Conservation (phyloP, 2,329 filamentous ascomycete species). For the Macrophomina pseudophaseolina region DNA sequence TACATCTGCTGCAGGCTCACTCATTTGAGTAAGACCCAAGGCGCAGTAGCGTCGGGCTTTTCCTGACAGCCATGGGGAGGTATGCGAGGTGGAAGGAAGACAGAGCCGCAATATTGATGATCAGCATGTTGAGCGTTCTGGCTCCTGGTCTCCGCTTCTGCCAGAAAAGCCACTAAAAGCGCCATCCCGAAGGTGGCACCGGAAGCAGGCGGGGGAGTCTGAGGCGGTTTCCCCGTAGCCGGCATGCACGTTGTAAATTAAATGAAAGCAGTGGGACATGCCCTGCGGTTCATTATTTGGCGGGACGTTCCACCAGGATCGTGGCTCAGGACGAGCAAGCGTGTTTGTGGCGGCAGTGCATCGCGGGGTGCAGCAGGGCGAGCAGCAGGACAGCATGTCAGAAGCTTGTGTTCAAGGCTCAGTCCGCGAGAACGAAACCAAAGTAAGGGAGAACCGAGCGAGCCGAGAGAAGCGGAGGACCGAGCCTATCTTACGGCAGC, state of each 20-base stretch:
- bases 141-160: not conserved
- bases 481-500: constrained; percentile 8
- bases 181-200: constrained; percentile 3
- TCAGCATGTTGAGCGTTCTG: not conserved
- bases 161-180: not conserved
- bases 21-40: not conserved
- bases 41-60: constrained; percentile 16
- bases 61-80: constrained; percentile 2
- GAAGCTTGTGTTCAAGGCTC: constrained; percentile 5
- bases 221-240: constrained; percentile 1
- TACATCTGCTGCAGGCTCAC: not conserved
- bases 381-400: constrained; percentile 12
- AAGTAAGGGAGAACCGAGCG: not conserved
- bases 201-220: constrained; percentile 14
- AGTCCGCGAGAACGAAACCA: not conserved
- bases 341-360: constrained; percentile 4
- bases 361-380: constrained; percentile 15
- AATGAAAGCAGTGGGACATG: not conserved
- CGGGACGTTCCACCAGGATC: not conserved
- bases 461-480: not conserved
- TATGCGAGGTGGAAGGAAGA: constrained; percentile 4
- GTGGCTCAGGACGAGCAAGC: not conserved
- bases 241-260: not conserved
- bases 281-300: not conserved
- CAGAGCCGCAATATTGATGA: constrained; percentile 24